Conservation (phyloP, 345 rosid genomes). For the Brassica carinata region DNA sequence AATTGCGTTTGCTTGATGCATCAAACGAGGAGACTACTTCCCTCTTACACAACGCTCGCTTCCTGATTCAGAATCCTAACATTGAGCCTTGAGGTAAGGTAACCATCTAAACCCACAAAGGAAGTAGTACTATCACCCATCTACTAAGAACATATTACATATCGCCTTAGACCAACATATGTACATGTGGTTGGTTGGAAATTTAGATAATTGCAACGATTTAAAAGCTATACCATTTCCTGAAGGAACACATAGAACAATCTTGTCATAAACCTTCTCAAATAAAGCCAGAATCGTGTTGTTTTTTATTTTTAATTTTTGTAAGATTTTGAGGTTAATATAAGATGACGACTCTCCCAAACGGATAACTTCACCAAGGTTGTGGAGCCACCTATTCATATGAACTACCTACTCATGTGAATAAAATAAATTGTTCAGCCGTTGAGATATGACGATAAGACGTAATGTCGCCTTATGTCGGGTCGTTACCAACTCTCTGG, state of each 20-base stretch:
- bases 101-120: neutral
- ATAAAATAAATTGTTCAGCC: neutral
- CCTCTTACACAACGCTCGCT: constrained; percentile 64
- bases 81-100: constrained; percentile 55
- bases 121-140: neutral
- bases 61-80: constrained; percentile 61
- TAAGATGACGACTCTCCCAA: neutral
- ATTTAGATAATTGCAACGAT: neutral
- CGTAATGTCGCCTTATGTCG: constrained; percentile 35
- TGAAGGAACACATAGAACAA: neutral
- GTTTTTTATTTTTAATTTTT: neutral
- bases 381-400: neutral
- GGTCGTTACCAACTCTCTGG: constrained; percentile 41
- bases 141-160: neutral
- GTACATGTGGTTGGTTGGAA: neutral
- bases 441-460: constrained; percentile 29
- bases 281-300: constrained; percentile 6
- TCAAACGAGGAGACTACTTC: constrained; percentile 73
- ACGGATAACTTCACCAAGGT: neutral
- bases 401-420: neutral
- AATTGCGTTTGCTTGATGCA: constrained; percentile 67
- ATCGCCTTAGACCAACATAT: constrained; percentile 16
- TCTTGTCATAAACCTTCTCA: neutral
- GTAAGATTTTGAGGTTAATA: neutral
- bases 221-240: neutral